Base-by-base conservation (phyloP, 139 green algal species). In the Coelastrella sp. region DNA sequence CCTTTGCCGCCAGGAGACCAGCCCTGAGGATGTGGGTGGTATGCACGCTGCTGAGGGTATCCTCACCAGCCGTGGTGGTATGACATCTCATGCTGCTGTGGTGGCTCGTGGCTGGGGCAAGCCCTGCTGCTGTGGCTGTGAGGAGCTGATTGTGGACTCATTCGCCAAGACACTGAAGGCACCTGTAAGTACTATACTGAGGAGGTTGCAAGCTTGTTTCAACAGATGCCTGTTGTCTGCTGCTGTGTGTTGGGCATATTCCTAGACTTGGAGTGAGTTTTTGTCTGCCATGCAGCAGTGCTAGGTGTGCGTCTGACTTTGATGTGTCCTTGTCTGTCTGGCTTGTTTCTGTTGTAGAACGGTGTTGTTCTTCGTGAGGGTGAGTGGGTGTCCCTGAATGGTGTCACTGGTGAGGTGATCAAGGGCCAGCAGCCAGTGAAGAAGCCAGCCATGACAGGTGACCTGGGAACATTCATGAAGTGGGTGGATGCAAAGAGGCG, bases 61-160 rank as follows among this genome's bases (percentile, higher is more conserved):
- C 80, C 77, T 98, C n/a, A 98, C 95, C 13, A 85, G 86, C 35
- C 89, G 93, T 57, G 95, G 95, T 34, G 95, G 95, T 66, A 98
- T 98, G 95, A 98, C 95, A 32, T 92, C 76, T 21, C 95, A 98
- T 88, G 95, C 95, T 21, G 95, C 95, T 41, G 95, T 98, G 30
- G 95, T 98, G 50, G 95, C 95, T 9, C 93, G 95, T 25, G 95
- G 95, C 57, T 98, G 95, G 95, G 95, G 95, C 81, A 98, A 98
- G 93, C 92, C 95, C n/a, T 98, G 96, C 91, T 90, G 98, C 51
- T 96, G 90, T 62, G 95, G 95, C 67, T 95, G 93, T 87, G 89
- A 91, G 45, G 84, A 85, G 40, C 81, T 98, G 32, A 43, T 89
- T 60, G 89, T 98, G 41, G 89, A 98, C 68, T 88, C 93, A 7